Percentiles rank a stretch among this genome's conserved stretches.
phyloP scores from a whole-genome alignment of 768 basidiomycete species.

The Lenzites betulinus region DNA sequence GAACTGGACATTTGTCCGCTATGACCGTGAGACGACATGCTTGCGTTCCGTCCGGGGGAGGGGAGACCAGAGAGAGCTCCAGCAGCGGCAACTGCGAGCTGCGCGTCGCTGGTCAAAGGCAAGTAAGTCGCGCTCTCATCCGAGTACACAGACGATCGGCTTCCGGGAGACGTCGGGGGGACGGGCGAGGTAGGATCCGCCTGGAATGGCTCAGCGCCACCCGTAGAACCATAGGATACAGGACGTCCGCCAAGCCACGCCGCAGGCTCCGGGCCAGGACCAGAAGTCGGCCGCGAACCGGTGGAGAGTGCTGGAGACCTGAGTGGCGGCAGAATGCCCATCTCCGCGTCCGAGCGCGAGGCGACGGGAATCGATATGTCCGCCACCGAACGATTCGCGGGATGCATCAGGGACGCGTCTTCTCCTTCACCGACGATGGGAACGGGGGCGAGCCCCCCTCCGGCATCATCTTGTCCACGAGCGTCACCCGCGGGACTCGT shows the following conservation, averaged over 20 bases:
- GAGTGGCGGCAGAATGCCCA: conserved; percentile 6
- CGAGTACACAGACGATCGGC: conserved; percentile 15
- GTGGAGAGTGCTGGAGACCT: conserved; percentile 15
- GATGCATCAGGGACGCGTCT: conserved; percentile 18
- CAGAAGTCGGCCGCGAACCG: not conserved
- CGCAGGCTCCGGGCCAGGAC: conserved; percentile 17
- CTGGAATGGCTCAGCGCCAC: not conserved
- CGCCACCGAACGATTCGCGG: conserved; percentile 13
- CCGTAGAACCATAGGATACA: conserved; percentile 8
- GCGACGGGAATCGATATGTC: conserved; percentile 2
- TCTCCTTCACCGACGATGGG: conserved; percentile 18
- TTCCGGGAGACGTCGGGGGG: not conserved
- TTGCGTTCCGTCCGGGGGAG: conserved; percentile 5
- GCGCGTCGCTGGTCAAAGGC: not conserved
- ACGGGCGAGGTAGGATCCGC: conserved; percentile 1
- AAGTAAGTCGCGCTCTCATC: conserved; percentile 11
- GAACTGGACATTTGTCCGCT: conserved; percentile 5
- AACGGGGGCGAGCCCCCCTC: conserved; percentile 7
- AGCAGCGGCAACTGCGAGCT: not conserved
- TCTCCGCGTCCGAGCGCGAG: not conserved
- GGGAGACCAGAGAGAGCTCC: not conserved
- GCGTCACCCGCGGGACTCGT: conserved; percentile 7
- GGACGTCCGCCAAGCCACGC: conserved; percentile 23
- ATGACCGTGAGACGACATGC: conserved; percentile 19
- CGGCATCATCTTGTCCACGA: conserved; percentile 10